phyloP scores from a whole-genome alignment of 1,139 yeast genomes.

The Geotrichum macrosporum region DNA sequence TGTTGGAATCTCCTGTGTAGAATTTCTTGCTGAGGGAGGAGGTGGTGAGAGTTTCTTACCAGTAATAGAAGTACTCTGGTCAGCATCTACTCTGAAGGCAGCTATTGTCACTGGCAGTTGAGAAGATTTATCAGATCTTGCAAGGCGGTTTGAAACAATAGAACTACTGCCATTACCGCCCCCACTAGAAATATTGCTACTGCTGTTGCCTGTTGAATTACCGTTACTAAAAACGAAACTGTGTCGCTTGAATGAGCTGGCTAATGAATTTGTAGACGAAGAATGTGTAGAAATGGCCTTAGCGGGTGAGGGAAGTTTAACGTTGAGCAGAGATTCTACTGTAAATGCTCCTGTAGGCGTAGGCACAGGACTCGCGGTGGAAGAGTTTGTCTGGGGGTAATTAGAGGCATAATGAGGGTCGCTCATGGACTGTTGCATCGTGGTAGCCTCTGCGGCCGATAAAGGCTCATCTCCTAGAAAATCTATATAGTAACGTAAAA shows the following conservation, averaged over 20 bases:
- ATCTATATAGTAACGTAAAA: not conserved
- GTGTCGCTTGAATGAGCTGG: constrained; percentile 2
- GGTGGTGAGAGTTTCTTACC: not conserved
- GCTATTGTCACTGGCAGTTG: not conserved
- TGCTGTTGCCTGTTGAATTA: not conserved
- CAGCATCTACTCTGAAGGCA: not conserved
- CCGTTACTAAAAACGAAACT: not conserved
- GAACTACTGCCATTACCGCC: not conserved
- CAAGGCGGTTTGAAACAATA: not conserved
- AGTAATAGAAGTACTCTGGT: not conserved
- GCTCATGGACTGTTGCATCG: constrained; percentile 2
- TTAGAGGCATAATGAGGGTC: constrained; percentile 4
- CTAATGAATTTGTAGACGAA: not conserved
- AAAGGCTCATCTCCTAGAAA: constrained; percentile 15
- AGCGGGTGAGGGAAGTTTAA: not conserved
- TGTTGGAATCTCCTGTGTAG: not conserved
- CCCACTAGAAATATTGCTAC: not conserved
- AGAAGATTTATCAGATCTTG: not conserved
- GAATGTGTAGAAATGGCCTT: not conserved
- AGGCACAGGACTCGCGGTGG: not conserved
- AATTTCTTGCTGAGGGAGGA: not conserved
- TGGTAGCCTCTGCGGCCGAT: constrained; percentile 9
- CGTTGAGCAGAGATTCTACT: constrained; percentile 6
- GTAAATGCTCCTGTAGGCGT: constrained; percentile 14
- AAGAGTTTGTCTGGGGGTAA: constrained; percentile 1